Evolutionary conservation across 2,329 filamentous ascomycete genomes (phyloP), one percentile per base, ranked within the genome.

Genomic region (Neophaeococcomyces mojaviensis): DNA sequence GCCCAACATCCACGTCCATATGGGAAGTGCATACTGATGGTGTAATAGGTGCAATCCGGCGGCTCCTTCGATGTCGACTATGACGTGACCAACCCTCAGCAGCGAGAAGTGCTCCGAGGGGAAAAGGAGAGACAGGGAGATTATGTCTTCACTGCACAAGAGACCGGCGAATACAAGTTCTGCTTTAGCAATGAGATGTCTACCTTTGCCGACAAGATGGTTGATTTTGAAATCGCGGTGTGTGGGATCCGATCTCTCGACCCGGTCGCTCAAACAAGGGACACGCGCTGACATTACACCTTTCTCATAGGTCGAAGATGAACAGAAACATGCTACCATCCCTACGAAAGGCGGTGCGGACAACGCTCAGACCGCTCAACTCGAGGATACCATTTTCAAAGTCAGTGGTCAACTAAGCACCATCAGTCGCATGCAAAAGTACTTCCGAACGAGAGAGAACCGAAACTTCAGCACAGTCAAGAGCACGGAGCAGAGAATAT

Each of bases 101-200:
- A 84, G 61, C 89, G 85, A 67, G 68, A 87, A 51, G 83, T 98
- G 50, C 70, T 97, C 59, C 81, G 89, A 50, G 92, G 89, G 51
- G 75, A 82, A 58, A 97, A 95, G 71, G 92, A 87, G 71, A 81
- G 90, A 55, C 90, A 97, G 70, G 92, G 90, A 44, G 92, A 98
- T 68, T 97, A 94, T 62, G 92, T 98, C 52, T 98, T 98, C 68
- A 95, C 89, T 0, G 92, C 89, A 37, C 87, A 88, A 60, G 80
- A 88, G 43, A 62, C 77, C 5, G 92, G 92, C 55, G 90, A 97
- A 61, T 96, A 97, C 71, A 80, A 82, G 44, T 97, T 98, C 73
- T 98, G 92, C 77, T 98, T 98, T 74, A 86, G 89, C 70, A 98
- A 98, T 63, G 85, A 92, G 64, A 95, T 98, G 86, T 94, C 86